Percentiles rank a stretch among this genome's conserved stretches.
Conservation (phyloP, 164 flowering plant species). For the Pachysandra terminalis region DNA sequence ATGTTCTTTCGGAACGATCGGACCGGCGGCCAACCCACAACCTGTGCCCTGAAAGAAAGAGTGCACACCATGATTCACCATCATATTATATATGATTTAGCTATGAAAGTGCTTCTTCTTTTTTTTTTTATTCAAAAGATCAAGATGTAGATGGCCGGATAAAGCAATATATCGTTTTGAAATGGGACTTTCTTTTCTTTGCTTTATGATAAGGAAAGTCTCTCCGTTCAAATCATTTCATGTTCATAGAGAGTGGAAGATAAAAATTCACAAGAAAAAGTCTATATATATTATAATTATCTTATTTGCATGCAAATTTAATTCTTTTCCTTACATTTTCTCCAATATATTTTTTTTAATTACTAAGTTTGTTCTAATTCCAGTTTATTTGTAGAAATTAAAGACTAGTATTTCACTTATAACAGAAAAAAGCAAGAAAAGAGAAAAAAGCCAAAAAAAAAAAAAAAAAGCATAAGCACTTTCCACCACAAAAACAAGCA, state of each 20-base stretch:
- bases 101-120: neutral
- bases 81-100: no score
- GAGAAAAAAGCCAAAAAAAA: no score
- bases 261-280: neutral
- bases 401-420: no score
- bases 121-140: no score
- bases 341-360: no score
- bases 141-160: neutral
- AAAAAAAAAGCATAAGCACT: no score
- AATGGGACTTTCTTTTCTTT: no score
- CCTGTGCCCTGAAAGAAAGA: constrained; percentile 52
- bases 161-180: neutral
- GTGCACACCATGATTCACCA: neutral
- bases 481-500: no score
- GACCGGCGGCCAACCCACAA: constrained; percentile 84
- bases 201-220: neutral
- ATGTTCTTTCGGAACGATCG: constrained; percentile 67
- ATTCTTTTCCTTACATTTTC: neutral
- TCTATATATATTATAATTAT: neutral
- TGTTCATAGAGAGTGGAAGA: neutral
- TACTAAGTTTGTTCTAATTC: no score
- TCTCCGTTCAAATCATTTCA: neutral
- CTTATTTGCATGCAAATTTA: neutral
- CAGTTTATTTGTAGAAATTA: no score
- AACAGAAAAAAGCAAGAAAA: no score